A percentile compares a stretch with the other conserved stretches of the same genome.
Evolutionary conservation across 2,329 filamentous ascomycete species (phyloP).

Genomic region (Alternaria sp.): DNA sequence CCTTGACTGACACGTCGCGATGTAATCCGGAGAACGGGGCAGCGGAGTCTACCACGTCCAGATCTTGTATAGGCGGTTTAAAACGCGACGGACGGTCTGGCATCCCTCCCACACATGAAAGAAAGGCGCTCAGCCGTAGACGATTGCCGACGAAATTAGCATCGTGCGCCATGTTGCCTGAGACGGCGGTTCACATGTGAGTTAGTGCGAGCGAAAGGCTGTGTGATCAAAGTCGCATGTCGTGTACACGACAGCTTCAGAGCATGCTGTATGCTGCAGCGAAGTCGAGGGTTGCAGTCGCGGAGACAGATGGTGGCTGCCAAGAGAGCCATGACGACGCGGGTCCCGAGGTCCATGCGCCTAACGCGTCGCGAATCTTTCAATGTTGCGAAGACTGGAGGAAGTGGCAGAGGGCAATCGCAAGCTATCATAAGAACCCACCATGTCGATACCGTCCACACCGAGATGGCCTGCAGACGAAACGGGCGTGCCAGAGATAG

Average conservation of each 20-base stretch:
- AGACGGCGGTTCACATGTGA: not conserved
- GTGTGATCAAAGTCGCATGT: not conserved
- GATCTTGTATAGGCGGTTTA: slow-evolving; percentile 7
- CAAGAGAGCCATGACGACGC: slow-evolving; percentile 24
- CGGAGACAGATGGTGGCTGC: slow-evolving; percentile 9
- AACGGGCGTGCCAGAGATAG: slow-evolving; percentile 63
- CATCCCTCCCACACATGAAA: slow-evolving; percentile 28
- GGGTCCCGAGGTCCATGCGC: not conserved
- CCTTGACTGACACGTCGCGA: not conserved
- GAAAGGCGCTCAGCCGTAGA: slow-evolving; percentile 33
- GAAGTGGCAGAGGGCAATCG: slow-evolving; percentile 12
- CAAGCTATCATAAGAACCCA: slow-evolving; percentile 6
- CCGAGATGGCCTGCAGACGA: slow-evolving; percentile 37
- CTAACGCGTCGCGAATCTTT: slow-evolving; percentile 12
- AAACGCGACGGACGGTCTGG: slow-evolving; percentile 35
- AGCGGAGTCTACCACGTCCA: not conserved
- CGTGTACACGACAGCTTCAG: not conserved
- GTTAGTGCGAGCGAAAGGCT: not conserved
- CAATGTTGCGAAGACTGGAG: not conserved
- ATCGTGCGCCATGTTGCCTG: slow-evolving; percentile 25
- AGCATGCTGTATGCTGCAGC: not conserved
- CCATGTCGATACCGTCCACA: slow-evolving; percentile 38
- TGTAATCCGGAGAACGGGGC: not conserved
- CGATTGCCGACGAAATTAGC: slow-evolving; percentile 31
- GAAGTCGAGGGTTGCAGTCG: not conserved